These are phyloP conservation scores for Bacidia rubella DNA, from an alignment of 495 filamentous ascomycete species.

Conservation along the genomic window DNA sequence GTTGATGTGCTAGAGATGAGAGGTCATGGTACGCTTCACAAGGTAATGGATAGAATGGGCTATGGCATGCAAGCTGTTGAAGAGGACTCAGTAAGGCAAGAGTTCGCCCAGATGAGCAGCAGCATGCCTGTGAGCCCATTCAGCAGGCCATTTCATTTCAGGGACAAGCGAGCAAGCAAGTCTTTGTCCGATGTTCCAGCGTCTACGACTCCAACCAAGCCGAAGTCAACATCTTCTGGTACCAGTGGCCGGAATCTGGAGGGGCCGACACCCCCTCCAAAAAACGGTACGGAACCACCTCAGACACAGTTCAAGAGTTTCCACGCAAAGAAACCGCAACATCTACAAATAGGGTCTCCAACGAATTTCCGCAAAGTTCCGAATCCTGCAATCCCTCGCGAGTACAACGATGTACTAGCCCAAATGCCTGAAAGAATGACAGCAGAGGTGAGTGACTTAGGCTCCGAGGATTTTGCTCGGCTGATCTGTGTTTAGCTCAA, in stretches of 20 bases:
- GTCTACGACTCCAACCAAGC: too few species aligned
- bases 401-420: too few species aligned
- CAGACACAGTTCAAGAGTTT: background rate
- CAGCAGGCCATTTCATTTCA: too few species aligned
- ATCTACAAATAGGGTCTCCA: background rate
- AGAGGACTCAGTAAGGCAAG: too few species aligned
- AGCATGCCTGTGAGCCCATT: too few species aligned
- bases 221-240: background rate
- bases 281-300: background rate
- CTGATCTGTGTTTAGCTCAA: too few species aligned
- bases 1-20: background rate
- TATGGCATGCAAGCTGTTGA: too few species aligned
- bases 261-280: background rate
- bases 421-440: too few species aligned
- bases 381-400: background rate
- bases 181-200: background rate
- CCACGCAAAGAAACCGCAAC: background rate
- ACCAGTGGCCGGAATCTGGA: background rate
- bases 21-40: background rate
- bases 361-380: background rate
- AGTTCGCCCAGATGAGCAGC: too few species aligned
- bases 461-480: too few species aligned
- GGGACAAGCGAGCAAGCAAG: background rate
- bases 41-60: too few species aligned
- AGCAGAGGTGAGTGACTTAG: too few species aligned